Percentiles rank a stretch among this genome's conserved stretches.
Conservation (phyloP, 2,329 filamentous ascomycete genomes). For the Pseudogymnoascus sp. region DNA sequence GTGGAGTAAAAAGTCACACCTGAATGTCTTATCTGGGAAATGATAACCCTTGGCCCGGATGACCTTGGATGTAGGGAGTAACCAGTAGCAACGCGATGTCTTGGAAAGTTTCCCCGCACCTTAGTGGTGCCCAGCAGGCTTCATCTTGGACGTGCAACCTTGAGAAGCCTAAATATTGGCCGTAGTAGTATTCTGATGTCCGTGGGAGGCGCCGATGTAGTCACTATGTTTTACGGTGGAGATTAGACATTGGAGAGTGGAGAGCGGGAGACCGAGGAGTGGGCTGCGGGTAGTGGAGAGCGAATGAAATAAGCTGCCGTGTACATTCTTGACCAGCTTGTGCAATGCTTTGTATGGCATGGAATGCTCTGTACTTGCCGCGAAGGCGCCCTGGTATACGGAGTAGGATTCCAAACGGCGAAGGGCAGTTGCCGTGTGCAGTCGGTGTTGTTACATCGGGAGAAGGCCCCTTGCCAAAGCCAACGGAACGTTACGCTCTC, state of each 20-base stretch:
- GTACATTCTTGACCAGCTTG: neutral
- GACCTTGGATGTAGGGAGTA: neutral
- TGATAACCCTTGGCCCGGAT: neutral
- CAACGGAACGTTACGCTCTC: conserved; percentile 8
- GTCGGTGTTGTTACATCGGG: neutral
- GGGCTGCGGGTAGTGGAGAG: neutral
- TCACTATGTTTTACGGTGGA: neutral
- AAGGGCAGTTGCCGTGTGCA: neutral
- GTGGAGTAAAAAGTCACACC: conserved; percentile 1
- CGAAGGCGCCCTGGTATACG: neutral
- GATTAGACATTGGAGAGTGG: neutral
- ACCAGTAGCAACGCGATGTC: conserved; percentile 6
- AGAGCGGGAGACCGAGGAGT: neutral
- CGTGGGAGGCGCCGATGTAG: neutral
- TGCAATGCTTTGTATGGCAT: neutral
- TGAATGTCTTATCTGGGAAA: conserved; percentile 4
- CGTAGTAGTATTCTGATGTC: neutral
- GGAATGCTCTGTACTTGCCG: neutral
- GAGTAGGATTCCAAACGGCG: neutral
- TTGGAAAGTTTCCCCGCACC: neutral
- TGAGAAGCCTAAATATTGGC: neutral
- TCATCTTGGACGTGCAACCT: conserved; percentile 4
- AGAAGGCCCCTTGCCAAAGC: neutral
- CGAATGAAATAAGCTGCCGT: neutral
- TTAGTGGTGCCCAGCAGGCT: neutral